Conservation (phyloP, 352 stramenopile species). For the Pythium brachiatum region DNA sequence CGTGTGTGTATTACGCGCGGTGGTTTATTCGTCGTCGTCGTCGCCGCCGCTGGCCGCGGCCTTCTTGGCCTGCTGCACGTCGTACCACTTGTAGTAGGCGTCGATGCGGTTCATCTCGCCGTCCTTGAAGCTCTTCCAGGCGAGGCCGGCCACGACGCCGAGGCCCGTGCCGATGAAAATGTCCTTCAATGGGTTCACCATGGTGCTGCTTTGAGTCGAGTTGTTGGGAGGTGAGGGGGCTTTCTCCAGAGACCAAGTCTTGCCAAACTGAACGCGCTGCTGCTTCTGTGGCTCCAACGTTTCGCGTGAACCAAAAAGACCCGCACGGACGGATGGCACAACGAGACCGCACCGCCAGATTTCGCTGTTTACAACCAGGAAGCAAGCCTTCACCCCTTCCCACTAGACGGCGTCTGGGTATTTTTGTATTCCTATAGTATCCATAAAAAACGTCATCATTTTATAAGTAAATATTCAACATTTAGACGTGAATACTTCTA, state of each 20-base stretch:
- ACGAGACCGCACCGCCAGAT: constrained; percentile 21
- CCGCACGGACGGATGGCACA: constrained; percentile 22
- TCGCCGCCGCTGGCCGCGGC: constrained; percentile 36
- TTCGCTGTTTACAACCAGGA: not conserved
- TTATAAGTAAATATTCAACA: not conserved
- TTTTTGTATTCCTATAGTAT: not conserved
- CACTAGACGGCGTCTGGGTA: not conserved
- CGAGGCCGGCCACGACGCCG: constrained; percentile 41
- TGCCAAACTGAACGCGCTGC: constrained; percentile 18
- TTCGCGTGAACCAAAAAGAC: constrained; percentile 4
- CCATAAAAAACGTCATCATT: not conserved
- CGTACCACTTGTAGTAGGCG: constrained; percentile 82
- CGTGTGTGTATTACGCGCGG: not conserved
- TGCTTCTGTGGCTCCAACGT: constrained; percentile 31
- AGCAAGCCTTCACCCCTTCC: not conserved
- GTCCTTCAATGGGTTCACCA: constrained; percentile 83
- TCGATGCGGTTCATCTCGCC: constrained; percentile 71
- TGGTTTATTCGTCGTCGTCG: constrained; percentile 39
- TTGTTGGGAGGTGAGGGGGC: constrained; percentile 2
- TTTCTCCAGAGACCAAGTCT: constrained; percentile 23
- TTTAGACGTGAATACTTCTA: not conserved
- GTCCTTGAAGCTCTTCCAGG: constrained; percentile 73
- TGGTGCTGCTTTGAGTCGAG: constrained; percentile 27
- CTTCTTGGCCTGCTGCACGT: constrained; percentile 72
- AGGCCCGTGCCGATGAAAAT: constrained; percentile 73